Percentiles rank a stretch among this genome's conserved stretches.
Evolutionary conservation across 805 yeast species (phyloP).

Genomic region (Suhomyces prunicola): DNA sequence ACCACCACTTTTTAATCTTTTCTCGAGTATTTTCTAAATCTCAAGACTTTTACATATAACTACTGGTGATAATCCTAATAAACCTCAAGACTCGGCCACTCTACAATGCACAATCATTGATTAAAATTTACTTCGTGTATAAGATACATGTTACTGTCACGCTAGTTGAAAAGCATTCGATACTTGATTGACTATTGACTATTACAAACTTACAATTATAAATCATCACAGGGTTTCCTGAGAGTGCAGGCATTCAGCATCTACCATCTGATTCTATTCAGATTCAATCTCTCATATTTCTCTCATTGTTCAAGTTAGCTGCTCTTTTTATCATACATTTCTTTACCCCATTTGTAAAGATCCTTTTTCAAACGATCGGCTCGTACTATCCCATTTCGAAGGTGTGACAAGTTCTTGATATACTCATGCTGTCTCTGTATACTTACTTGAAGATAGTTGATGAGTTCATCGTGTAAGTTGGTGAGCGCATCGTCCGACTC

Average conservation of each 20-base stretch:
- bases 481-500: conserved; percentile 30
- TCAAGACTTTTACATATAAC: too few species aligned
- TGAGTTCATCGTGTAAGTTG: conserved; percentile 59
- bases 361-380: conserved; percentile 73
- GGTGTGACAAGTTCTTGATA: conserved; percentile 68
- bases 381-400: conserved; percentile 72
- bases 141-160: too few species aligned
- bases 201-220: background rate
- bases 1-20: background rate
- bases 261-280: background rate
- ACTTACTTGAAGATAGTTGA: conserved; percentile 42
- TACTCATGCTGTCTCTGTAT: conserved; percentile 68
- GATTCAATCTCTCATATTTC: too few species aligned
- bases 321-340: conserved; percentile 54
- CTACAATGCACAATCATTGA: background rate
- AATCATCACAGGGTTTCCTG: background rate
- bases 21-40: background rate
- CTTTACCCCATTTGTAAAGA: conserved; percentile 80
- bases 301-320: background rate
- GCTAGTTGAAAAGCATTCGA: background rate
- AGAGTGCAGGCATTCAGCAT: background rate
- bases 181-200: background rate
- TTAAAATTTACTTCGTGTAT: background rate
- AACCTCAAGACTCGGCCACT: background rate
- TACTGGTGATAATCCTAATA: background rate